phyloP scores from a whole-genome alignment of 1,284 basidiomycete species.

The Moniliophthora roreri region DNA sequence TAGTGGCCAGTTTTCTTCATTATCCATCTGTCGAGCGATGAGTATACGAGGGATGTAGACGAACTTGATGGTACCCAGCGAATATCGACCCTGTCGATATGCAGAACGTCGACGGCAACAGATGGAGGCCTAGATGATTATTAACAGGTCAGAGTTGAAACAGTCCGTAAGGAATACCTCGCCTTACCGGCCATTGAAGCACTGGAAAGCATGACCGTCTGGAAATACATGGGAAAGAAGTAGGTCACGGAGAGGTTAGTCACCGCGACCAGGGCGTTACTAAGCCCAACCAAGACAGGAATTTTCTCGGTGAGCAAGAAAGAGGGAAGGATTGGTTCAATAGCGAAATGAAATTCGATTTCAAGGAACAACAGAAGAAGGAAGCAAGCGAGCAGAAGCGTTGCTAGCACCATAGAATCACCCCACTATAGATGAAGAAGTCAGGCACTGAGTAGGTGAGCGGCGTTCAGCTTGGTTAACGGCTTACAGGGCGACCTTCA shows the following conservation, averaged over 20 bases:
- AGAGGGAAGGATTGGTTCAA: slow-evolving; percentile 75
- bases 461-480: slow-evolving; percentile 8
- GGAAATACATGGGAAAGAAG: slow-evolving; percentile 87
- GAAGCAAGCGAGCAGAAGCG: slow-evolving; percentile 45
- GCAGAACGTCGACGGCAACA: slow-evolving; percentile 76
- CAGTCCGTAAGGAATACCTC: slow-evolving; percentile 7
- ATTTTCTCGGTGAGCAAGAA: slow-evolving; percentile 63
- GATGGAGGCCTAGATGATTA: slow-evolving; percentile 57
- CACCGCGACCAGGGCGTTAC: slow-evolving; percentile 74
- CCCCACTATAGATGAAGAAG: slow-evolving; percentile 46
- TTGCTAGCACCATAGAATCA: slow-evolving; percentile 52
- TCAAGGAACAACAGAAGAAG: slow-evolving; percentile 57
- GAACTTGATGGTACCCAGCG: slow-evolving; percentile 47
- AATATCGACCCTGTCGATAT: slow-evolving; percentile 77
- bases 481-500: slow-evolving; percentile 54
- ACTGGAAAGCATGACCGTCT: slow-evolving; percentile 73
- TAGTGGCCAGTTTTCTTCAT: slow-evolving; percentile 82
- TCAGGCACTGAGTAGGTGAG: neutral
- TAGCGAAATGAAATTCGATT: slow-evolving; percentile 62
- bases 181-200: slow-evolving; percentile 58
- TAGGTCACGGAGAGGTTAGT: slow-evolving; percentile 78
- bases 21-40: slow-evolving; percentile 41
- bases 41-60: neutral
- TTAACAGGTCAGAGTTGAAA: neutral
- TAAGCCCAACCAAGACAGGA: slow-evolving; percentile 68